Percentiles rank a stretch among this genome's conserved stretches.
phyloP scores from a whole-genome alignment of 495 filamentous ascomycete species.

The Neurospora sp. region DNA sequence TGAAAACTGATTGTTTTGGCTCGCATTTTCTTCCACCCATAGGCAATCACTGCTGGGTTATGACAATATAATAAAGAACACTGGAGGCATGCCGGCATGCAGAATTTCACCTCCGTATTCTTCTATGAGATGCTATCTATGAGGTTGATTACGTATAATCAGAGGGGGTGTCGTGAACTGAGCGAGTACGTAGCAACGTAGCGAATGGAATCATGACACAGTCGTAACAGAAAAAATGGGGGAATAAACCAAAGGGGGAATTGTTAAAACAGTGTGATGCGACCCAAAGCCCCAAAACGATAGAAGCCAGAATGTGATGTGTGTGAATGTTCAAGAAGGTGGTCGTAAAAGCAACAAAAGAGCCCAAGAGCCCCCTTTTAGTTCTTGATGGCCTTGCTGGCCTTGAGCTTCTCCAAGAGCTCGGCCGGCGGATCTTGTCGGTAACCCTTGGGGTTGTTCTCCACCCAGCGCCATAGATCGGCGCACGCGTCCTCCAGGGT shows the following conservation, averaged over 20 bases:
- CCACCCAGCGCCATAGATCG: slow-evolving; percentile 89
- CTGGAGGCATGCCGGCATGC: not conserved
- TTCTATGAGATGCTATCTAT: slow-evolving; percentile 1
- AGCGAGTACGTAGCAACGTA: not conserved
- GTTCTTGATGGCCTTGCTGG: slow-evolving; percentile 14
- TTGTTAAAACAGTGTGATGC: not conserved
- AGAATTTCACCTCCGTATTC: not conserved
- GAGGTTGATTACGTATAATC: not conserved
- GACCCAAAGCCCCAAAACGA: not conserved
- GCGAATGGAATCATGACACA: not conserved
- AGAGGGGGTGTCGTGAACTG: not conserved
- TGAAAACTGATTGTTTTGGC: not conserved
- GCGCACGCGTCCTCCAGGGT: slow-evolving; percentile 88
- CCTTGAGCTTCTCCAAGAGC: slow-evolving; percentile 62
- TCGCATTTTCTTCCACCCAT: not conserved
- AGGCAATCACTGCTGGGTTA: not conserved
- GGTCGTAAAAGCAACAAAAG: not conserved
- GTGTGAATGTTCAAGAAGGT: not conserved
- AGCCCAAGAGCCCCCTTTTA: slow-evolving; percentile 1
- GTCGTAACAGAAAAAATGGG: not conserved
- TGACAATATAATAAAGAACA: not conserved
- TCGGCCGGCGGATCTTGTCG: slow-evolving; percentile 78
- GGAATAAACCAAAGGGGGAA: not conserved
- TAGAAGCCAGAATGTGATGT: not conserved
- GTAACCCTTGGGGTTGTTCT: slow-evolving; percentile 95